A percentile compares a stretch with the other conserved stretches of the same genome.
Evolutionary conservation across 179 eudicot genomes (phyloP).

Genomic region (Vitellaria paradoxa): DNA sequence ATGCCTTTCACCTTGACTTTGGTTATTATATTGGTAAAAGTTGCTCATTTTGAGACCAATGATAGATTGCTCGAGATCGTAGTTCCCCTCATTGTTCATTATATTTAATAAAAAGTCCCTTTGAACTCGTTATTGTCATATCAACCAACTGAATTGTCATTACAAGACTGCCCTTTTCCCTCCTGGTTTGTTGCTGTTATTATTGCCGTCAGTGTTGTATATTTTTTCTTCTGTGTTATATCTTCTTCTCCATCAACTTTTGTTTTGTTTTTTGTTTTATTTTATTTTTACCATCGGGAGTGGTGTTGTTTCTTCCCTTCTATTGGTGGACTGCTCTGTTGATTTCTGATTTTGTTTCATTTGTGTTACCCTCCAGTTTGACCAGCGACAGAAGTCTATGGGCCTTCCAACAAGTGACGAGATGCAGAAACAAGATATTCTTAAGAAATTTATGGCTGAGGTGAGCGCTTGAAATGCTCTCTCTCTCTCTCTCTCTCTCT

Average conservation of each 20-base stretch:
- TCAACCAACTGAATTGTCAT: not conserved
- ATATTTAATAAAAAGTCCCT: not conserved
- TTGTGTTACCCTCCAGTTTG: conserved; percentile 39
- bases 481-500: not conserved
- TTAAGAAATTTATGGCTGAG: conserved; percentile 84
- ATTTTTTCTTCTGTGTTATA: not conserved
- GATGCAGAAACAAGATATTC: conserved; percentile 74
- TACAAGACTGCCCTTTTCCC: not conserved
- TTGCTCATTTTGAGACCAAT: not conserved
- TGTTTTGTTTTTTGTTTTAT: not conserved
- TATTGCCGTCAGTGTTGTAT: not conserved
- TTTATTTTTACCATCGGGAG: too few relatives aligned
- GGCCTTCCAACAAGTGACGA: conserved; percentile 88
- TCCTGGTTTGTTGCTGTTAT: not conserved
- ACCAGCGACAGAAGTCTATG: conserved; percentile 80
- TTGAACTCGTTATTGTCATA: not conserved
- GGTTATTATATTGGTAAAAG: not conserved
- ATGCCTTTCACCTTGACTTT: not conserved
- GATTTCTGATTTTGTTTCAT: not conserved
- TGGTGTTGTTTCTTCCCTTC: not conserved
- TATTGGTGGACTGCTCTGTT: not conserved
- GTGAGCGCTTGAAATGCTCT: conserved; percentile 25
- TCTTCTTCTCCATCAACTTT: too few relatives aligned
- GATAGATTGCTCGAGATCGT: not conserved
- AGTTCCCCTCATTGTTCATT: not conserved